phyloP scores from a whole-genome alignment of 2,329 filamentous ascomycete genomes.

The Trichoderma afroharzianum region DNA sequence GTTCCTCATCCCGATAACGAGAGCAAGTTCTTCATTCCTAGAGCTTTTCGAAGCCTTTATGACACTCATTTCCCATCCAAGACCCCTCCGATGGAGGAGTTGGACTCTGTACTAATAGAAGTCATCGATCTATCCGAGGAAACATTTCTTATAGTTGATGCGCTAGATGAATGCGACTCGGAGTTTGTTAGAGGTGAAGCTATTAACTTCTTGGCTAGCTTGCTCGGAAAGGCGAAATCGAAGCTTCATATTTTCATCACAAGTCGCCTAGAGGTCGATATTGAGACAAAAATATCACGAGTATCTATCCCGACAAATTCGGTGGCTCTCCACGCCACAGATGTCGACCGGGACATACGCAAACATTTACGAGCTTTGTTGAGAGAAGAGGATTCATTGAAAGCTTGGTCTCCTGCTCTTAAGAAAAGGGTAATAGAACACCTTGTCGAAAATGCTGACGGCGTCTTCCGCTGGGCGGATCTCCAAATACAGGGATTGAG shows the following conservation, averaged over 20 bases:
- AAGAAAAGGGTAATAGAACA: neutral
- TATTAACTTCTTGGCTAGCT: neutral
- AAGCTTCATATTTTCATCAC: neutral
- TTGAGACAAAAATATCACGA: neutral
- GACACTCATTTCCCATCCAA: neutral
- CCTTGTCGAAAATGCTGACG: neutral
- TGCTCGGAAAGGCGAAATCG: neutral
- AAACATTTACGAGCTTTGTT: neutral
- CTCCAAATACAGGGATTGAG: neutral
- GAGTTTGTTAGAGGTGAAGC: neutral
- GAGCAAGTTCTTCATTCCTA: neutral
- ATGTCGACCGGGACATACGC: neutral
- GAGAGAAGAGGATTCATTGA: neutral
- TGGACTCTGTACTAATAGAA: neutral
- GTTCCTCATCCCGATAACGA: neutral
- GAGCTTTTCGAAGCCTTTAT: neutral
- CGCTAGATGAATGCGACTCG: neutral
- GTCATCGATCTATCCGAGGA: neutral
- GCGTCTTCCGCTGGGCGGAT: neutral
- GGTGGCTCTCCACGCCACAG: neutral
- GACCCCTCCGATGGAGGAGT: neutral
- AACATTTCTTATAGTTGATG: neutral
- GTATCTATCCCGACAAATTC: neutral
- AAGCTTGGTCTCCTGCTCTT: neutral
- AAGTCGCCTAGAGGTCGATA: neutral